Evolutionary conservation across 2,329 filamentous ascomycete genomes (phyloP).

Genomic region (Claviceps capensis): DNA sequence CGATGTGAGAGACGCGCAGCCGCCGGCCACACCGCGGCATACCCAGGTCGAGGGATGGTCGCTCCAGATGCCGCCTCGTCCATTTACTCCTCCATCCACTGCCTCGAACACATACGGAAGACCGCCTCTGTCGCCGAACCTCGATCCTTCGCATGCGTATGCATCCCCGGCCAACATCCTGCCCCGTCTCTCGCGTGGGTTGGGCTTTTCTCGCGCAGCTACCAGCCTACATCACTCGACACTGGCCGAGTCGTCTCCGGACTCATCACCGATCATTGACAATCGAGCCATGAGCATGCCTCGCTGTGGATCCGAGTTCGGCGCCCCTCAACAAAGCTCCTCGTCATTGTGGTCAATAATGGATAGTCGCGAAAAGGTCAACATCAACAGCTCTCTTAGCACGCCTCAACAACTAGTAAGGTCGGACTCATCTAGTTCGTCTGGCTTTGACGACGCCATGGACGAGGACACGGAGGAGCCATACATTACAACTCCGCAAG

Average conservation of each 20-base stretch:
- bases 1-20: conserved; percentile 29
- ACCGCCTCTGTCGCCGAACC: conserved; percentile 69
- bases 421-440: conserved; percentile 65
- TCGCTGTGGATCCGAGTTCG: conserved; percentile 35
- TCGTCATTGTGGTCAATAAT: conserved; percentile 60
- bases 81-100: conserved; percentile 23
- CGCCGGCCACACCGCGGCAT: conserved; percentile 60
- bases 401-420: conserved; percentile 46
- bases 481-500: conserved; percentile 72
- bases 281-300: conserved; percentile 52
- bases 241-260: conserved; percentile 76
- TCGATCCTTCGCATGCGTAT: conserved; percentile 74
- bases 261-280: conserved; percentile 76
- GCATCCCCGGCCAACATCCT: conserved; percentile 78
- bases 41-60: conserved; percentile 50
- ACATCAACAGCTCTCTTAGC: conserved; percentile 65
- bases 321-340: conserved; percentile 48
- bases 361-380: conserved; percentile 53
- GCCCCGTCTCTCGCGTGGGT: conserved; percentile 73
- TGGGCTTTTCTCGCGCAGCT: conserved; percentile 87
- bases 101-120: conserved; percentile 28
- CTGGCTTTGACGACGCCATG: conserved; percentile 55
- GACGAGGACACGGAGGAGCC: conserved; percentile 68
- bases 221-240: conserved; percentile 94
- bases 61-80: conserved; percentile 20